Base-by-base conservation (phyloP, 495 filamentous ascomycete genomes). In the Massariosphaeria phaeospora region DNA sequence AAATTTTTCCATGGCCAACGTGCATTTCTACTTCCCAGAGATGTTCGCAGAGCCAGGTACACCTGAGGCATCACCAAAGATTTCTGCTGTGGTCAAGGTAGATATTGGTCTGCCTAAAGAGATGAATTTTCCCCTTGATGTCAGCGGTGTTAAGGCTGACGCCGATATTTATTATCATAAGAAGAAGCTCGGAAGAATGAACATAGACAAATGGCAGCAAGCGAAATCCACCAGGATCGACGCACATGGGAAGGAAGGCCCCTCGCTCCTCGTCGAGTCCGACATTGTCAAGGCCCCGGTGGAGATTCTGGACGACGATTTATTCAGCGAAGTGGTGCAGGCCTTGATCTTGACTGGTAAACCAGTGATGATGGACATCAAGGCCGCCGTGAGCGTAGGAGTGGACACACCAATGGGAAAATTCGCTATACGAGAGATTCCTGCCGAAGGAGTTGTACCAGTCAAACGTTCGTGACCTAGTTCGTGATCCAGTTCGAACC, bases 311-410 rank as follows among this genome's bases (percentile, higher is more conserved):
- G 79, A 96, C 63, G 73, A 80, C 30, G 76, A 83, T 49, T 74
- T 94, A 7, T 82, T 98, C 63, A 76, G 79, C 15, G 79, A 88
- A 18, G 76, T 96, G 1, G 72, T 96, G 1, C 80, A 85, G 64
- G 79, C 77, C 29, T 68, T 96, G 36, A 59, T 96, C 1, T 93
- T 93, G 57, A 83, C 86, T 31, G 78, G 72, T 36, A 73, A 82
- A 43, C 53, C 73, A 9, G 73, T 96, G 25, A 63, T 77, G 21
- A 73, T 98, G 10, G 76, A 75, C 27, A 77, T 97, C 44, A 74
- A 84, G 62, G 90, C 93, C n/a, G 75, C 79, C 40, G 88, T 96
- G 49, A 89, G 95, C 67, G 85, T 89, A 46, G 78, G 84, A 58
- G 79, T 96, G 15, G 74, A 81, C 29, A 95, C 88, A 9, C 80